Conservation (phyloP, 768 basidiomycete species). For the Coprinellus micaceus region DNA sequence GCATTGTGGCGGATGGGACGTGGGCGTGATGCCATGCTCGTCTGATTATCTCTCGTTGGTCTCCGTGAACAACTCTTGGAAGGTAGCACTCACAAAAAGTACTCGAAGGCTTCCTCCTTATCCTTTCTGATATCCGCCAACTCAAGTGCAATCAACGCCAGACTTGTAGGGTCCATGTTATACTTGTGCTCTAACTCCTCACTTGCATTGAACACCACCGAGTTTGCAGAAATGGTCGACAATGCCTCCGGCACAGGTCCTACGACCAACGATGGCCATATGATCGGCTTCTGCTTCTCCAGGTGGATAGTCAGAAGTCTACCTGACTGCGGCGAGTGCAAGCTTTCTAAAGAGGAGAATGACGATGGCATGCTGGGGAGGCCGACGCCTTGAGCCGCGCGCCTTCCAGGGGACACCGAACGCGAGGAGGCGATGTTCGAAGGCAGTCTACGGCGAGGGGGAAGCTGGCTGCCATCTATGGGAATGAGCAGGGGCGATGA, state of each 20-base stretch:
- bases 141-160: conserved; percentile 68
- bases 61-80: not conserved
- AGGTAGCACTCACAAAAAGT: conserved; percentile 56
- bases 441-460: conserved; percentile 16
- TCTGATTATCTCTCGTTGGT: conserved; percentile 30
- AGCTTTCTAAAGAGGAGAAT: conserved; percentile 72
- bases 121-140: conserved; percentile 71
- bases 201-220: conserved; percentile 50
- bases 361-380: conserved; percentile 54
- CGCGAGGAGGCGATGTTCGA: conserved; percentile 41
- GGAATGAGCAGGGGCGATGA: conserved; percentile 54
- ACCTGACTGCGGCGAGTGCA: conserved; percentile 55
- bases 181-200: conserved; percentile 60
- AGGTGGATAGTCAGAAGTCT: conserved; percentile 73
- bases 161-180: conserved; percentile 85
- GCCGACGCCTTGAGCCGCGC: conserved; percentile 16
- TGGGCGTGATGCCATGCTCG: conserved; percentile 81
- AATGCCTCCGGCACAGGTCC: conserved; percentile 65
- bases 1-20: conserved; percentile 72
- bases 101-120: conserved; percentile 77
- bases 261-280: conserved; percentile 81
- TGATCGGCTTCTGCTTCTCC: conserved; percentile 74
- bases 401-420: conserved; percentile 54
- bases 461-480: conserved; percentile 25
- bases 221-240: conserved; percentile 47